Conservation (phyloP, 164 flowering plant species). For the Amborella trichopoda region DNA sequence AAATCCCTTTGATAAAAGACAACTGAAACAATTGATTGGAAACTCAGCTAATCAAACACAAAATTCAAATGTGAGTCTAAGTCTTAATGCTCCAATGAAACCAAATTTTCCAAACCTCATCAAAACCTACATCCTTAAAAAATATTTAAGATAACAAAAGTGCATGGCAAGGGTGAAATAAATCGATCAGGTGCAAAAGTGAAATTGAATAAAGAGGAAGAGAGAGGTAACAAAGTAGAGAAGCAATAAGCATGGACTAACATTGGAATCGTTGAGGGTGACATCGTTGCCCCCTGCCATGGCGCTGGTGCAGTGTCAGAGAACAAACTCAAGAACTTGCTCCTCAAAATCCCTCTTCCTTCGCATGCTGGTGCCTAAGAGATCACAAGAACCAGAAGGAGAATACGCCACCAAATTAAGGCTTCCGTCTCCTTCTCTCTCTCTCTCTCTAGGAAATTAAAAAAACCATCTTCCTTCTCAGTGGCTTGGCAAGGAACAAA, state of each 20-base stretch:
- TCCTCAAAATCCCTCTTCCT: background rate
- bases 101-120: no score
- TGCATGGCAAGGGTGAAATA: no score
- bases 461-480: constrained; percentile 3
- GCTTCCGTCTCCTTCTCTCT: no score
- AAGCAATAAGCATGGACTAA: constrained; percentile 7
- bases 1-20: no score
- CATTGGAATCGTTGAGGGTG: constrained; percentile 54
- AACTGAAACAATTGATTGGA: no score
- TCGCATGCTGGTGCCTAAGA: constrained; percentile 1
- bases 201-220: background rate
- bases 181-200: background rate
- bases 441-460: background rate
- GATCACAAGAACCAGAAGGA: background rate
- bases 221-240: background rate
- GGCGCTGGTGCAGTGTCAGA: background rate
- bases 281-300: constrained; percentile 53
- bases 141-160: no score
- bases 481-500: background rate
- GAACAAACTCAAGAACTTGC: background rate
- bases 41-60: no score
- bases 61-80: no score
- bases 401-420: background rate
- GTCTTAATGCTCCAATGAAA: no score
- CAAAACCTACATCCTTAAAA: no score